Conservation (phyloP, 2,329 filamentous ascomycete species). For the Nothophaeocryptopus gaeumannii region DNA sequence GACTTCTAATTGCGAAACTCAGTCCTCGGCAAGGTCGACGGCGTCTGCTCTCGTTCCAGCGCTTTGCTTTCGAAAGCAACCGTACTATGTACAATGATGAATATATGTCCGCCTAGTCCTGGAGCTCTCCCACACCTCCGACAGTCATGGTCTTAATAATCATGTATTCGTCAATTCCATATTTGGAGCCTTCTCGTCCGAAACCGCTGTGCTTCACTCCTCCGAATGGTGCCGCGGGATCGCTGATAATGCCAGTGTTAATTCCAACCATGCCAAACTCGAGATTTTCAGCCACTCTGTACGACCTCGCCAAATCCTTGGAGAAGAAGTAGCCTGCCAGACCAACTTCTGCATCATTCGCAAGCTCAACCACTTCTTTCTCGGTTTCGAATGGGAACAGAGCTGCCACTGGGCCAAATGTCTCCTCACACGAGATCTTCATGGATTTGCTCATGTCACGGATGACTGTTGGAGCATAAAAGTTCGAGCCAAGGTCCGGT, state of each 20-base stretch:
- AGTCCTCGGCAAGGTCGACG: not conserved
- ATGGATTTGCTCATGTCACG: constrained; percentile 23
- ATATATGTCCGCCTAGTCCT: not conserved
- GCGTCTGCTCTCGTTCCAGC: too few species aligned
- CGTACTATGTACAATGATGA: too few species aligned
- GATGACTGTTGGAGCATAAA: constrained; percentile 28
- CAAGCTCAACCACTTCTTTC: constrained; percentile 22
- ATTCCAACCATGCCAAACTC: constrained; percentile 41
- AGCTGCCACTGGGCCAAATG: constrained; percentile 26
- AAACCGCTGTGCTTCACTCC: constrained; percentile 82
- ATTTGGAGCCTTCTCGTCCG: constrained; percentile 72
- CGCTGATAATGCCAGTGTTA: constrained; percentile 29
- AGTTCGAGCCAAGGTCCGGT: constrained; percentile 39
- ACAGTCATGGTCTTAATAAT: constrained; percentile 65
- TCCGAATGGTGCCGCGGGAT: constrained; percentile 56
- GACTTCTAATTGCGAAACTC: too few species aligned
- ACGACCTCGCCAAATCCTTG: constrained; percentile 36
- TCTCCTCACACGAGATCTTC: constrained; percentile 27
- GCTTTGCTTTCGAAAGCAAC: too few species aligned
- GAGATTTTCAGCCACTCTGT: constrained; percentile 40
- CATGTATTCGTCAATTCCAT: constrained; percentile 74
- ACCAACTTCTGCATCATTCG: constrained; percentile 22
- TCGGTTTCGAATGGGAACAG: constrained; percentile 28
- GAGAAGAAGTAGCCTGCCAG: constrained; percentile 37
- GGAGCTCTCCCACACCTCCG: constrained; percentile 16